A percentile compares a stretch with the other conserved stretches of the same genome.
These are phyloP conservation scores for Graphilbum sp. DNA, from an alignment of 2,329 filamentous ascomycete species.

Conservation along the genomic window DNA sequence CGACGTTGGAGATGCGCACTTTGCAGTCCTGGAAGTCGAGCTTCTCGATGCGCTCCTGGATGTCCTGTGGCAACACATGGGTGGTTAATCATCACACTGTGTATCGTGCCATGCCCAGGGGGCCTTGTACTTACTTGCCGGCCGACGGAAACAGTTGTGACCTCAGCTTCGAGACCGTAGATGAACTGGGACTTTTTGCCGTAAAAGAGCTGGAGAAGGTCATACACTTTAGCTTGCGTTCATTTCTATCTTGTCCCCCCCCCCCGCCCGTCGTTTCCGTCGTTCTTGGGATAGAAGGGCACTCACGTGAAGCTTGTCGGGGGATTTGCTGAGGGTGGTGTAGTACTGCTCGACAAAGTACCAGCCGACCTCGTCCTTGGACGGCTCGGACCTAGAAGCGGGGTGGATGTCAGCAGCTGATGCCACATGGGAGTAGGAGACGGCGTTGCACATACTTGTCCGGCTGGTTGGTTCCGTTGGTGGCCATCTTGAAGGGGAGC, in stretches of 20 bases:
- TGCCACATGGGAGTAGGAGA: slow-evolving; percentile 12
- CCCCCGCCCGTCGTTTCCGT: too few relatives aligned
- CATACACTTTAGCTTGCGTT: background rate
- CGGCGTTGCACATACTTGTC: slow-evolving; percentile 18
- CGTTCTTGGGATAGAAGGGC: background rate
- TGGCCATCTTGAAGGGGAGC: slow-evolving; percentile 38
- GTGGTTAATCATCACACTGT: too few relatives aligned
- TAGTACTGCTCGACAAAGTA: slow-evolving; percentile 99
- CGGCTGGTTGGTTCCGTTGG: slow-evolving; percentile 33
- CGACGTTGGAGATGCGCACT: slow-evolving; percentile 93
- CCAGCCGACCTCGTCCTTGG: slow-evolving; percentile 95
- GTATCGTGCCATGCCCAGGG: too few relatives aligned
- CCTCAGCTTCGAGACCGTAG: slow-evolving; percentile 78
- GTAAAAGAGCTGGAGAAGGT: slow-evolving; percentile 67
- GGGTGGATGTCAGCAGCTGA: slow-evolving; percentile 14
- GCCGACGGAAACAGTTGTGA: slow-evolving; percentile 72
- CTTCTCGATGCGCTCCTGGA: slow-evolving; percentile 85
- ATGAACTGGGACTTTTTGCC: slow-evolving; percentile 92
- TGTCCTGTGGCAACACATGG: slow-evolving; percentile 38
- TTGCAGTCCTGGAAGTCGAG: slow-evolving; percentile 96
- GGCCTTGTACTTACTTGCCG: slow-evolving; percentile 52
- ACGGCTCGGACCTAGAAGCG: slow-evolving; percentile 29
- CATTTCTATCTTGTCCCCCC: too few relatives aligned
- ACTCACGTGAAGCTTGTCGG: slow-evolving; percentile 75
- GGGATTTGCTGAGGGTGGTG: slow-evolving; percentile 85